Evolutionary conservation across 371 early-diverging fungal genomes (phyloP), one percentile per base, ranked within the genome.

Genomic region (Mucor piriformis): DNA sequence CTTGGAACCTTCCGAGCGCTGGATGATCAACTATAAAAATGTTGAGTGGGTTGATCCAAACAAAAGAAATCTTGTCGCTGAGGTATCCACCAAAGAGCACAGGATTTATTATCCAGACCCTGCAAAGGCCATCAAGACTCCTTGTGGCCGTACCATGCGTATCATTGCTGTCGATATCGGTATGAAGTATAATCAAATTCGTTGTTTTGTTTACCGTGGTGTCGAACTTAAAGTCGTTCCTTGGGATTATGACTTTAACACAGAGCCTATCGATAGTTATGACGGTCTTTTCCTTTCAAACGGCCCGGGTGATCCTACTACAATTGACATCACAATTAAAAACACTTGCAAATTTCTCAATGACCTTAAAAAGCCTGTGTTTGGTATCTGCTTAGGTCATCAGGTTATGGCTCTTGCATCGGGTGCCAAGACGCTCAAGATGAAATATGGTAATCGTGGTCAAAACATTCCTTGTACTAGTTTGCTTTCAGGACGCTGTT

Each of bases 381-480:
- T 98, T 81, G 98, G 98, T 76, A 98, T 98, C 68, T 98, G 98
- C 84, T 77, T 98, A 21, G 98, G 98, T 40, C 98, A 98, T 70
- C 97, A 98, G 77, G 79, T 98, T 40, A 72, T 96, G 57, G 94
- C 96, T 13, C 81, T 97, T 44, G 97, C 98, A 11, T 81, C 95
- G 11, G 97, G 97, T 20, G 98, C 96, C 7, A 79, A 83, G 70
- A 96, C 97, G 25, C 77, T 78, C 72, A 98, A 98, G 82, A 90
- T 98, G 90, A 93, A 94, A 74, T 98, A 92, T 67, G 98, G 98
- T 72, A 98, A 98, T 85, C 94, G 98, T 74, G 98, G 98, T 24
- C 95, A 95, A 72, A 98, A 98, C 83, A 97, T 98, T 69, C 98
- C 98, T 25, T 97, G 97, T 83, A 96, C 96, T 4, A 91, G 94